Evolutionary conservation across 1,284 basidiomycete species (phyloP).

Genomic region (Macrocybe sp.): DNA sequence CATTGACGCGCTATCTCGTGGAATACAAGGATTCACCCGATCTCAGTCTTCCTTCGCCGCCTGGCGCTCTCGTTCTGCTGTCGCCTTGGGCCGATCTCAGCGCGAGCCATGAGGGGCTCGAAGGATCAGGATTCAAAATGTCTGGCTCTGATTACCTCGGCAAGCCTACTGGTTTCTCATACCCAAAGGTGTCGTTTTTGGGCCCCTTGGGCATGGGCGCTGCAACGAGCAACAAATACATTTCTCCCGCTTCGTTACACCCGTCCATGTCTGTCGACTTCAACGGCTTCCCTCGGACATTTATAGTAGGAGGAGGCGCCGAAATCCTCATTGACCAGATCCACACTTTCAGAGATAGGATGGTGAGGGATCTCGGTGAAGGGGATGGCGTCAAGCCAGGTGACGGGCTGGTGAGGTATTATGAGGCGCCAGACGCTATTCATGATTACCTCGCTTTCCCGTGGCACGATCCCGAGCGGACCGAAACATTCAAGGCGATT

Average conservation of each 20-base stretch:
- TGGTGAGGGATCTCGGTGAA: constrained; percentile 40
- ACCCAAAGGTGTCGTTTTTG: constrained; percentile 33
- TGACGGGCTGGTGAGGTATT: constrained; percentile 30
- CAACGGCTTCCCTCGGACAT: constrained; percentile 49
- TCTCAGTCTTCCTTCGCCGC: constrained; percentile 32
- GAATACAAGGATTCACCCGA: constrained; percentile 30
- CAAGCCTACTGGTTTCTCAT: constrained; percentile 15
- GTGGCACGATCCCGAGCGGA: constrained; percentile 54
- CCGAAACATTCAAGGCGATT: constrained; percentile 38
- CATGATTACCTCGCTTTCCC: constrained; percentile 48
- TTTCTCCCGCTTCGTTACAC: constrained; percentile 48
- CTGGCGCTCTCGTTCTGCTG: constrained; percentile 44
- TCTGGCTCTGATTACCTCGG: constrained; percentile 35
- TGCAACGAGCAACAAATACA: constrained; percentile 41
- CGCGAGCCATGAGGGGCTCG: constrained; percentile 25
- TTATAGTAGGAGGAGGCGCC: constrained; percentile 47
- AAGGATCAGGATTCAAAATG: constrained; percentile 27
- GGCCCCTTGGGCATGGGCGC: constrained; percentile 37
- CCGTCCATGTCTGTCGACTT: constrained; percentile 35
- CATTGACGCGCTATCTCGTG: constrained; percentile 46
- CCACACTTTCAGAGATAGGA: constrained; percentile 34
- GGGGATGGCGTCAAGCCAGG: constrained; percentile 17
- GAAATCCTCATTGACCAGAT: constrained; percentile 52
- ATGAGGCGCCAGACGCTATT: constrained; percentile 44
- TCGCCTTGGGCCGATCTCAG: constrained; percentile 56